Evolutionary conservation across 495 filamentous ascomycete genomes (phyloP), one percentile per base, ranked within the genome.

Genomic region (Hyaloscypha bicolor): DNA sequence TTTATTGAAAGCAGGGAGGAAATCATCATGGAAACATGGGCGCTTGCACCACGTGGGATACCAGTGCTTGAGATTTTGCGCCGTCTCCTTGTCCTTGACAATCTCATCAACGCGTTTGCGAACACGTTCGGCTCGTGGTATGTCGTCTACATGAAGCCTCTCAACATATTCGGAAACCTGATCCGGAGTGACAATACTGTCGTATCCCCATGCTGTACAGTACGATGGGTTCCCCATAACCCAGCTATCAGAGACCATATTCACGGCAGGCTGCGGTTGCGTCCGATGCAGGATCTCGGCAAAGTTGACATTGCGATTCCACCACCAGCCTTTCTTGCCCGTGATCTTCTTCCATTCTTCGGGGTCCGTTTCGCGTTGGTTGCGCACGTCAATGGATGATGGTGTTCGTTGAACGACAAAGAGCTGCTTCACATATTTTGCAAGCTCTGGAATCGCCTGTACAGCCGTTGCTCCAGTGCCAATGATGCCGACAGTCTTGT

Each of bases 371-470:
- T 72, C 63, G 51, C 76, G 74, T 58, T 90, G 79, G 3, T 76
- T 76, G 25, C 85, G 85, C 37, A 29, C 21, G 61, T 79, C 80
- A 4, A 89, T 82, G 0, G 79, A 64, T 0, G 86, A 79, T 25
- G 85, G 83, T 22, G 85, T 87, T 14, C 84, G 83, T 65, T 87
- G 85, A 67, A 86, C 80, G 31, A 87, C 80, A 64, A 82, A 84
- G 5, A 87, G 61, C 55, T 86, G 77, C 64, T 85, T 80, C 0
- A 80, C 81, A 48, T 73, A 82, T 60, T 79, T 77, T 19, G 82
- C 84, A 0, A 86, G 73, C n/a, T 74, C 64, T 1, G 85, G 85
- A 0, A 87, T 74, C 0, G 76, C 77, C 69, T 87, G 84, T 16
- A 87, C 76, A 4, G 83, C 83, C 0, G 85, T 86, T 2, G 84